A percentile compares a stretch with the other conserved stretches of the same genome.
phyloP scores from a whole-genome alignment of 805 yeast genomes.

The Saccharomyces jurei region DNA sequence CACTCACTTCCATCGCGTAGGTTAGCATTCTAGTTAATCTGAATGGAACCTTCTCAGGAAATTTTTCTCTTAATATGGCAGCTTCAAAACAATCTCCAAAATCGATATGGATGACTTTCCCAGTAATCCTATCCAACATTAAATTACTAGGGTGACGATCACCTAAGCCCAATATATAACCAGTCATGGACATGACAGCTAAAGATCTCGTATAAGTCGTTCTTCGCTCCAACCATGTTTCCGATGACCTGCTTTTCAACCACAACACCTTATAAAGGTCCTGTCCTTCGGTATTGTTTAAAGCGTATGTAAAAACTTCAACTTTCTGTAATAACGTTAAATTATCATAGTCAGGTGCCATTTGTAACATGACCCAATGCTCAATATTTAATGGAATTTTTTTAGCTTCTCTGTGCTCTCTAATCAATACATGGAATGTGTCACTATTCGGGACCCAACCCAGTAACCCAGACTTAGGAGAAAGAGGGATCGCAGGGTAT shows the following conservation, averaged over 20 bases:
- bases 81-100: slow-evolving; percentile 99
- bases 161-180: slow-evolving; percentile 92
- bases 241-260: slow-evolving; percentile 93
- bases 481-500: slow-evolving; percentile 88
- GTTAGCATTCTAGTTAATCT: slow-evolving; percentile 93
- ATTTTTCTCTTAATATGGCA: slow-evolving; percentile 90
- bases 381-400: slow-evolving; percentile 86
- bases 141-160: slow-evolving; percentile 96
- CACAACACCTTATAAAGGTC: slow-evolving; percentile 92
- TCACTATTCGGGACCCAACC: slow-evolving; percentile 98
- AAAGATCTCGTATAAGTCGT: slow-evolving; percentile 92
- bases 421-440: slow-evolving; percentile 86
- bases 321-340: slow-evolving; percentile 85
- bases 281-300: slow-evolving; percentile 93
- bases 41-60: slow-evolving; percentile 97
- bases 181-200: slow-evolving; percentile 99
- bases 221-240: slow-evolving; percentile 95
- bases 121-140: slow-evolving; percentile 90
- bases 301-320: slow-evolving; percentile 92
- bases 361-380: slow-evolving; percentile 90
- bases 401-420: slow-evolving; percentile 87
- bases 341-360: slow-evolving; percentile 93
- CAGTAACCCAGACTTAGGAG: slow-evolving; percentile 92
- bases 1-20: slow-evolving; percentile 98
- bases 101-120: slow-evolving; percentile 94